Percentiles rank a stretch among this genome's conserved stretches.
Evolutionary conservation across 441 rosid genomes (phyloP).

Genomic region (Adansonia rubrostipa): DNA sequence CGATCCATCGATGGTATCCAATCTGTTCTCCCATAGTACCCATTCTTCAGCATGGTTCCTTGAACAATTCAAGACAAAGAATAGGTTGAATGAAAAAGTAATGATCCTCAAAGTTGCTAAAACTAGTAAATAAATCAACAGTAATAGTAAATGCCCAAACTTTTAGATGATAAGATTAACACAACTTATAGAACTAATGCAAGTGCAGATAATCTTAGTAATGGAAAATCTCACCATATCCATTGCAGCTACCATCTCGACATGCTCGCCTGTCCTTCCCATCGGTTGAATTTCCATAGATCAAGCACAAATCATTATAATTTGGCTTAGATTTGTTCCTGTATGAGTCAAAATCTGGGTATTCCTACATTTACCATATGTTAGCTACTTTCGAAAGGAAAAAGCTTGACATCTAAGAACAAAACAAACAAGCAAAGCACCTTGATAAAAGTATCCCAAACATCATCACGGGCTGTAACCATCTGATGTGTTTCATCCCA

Average conservation of each 20-base stretch:
- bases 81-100: conserved; percentile 1
- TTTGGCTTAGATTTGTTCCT: conserved; percentile 39
- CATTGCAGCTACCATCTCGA: conserved; percentile 38
- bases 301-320: conserved; percentile 56
- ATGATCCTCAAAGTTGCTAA: background rate
- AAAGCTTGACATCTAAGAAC: conserved; percentile 2
- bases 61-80: conserved; percentile 31
- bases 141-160: background rate
- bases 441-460: conserved; percentile 50
- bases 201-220: conserved; percentile 9
- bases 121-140: conserved; percentile 10
- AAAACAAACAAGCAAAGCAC: conserved; percentile 40
- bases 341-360: conserved; percentile 44
- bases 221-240: conserved; percentile 33
- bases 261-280: conserved; percentile 23
- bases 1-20: conserved; percentile 61
- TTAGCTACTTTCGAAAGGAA: conserved; percentile 31
- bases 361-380: conserved; percentile 46
- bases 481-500: conserved; percentile 51
- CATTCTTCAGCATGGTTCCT: conserved; percentile 39
- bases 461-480: conserved; percentile 46
- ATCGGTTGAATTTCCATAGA: conserved; percentile 48
- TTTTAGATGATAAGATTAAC: background rate
- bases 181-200: conserved; percentile 14
- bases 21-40: conserved; percentile 34